Evolutionary conservation across 495 filamentous ascomycete genomes (phyloP), one percentile per base, ranked within the genome.

Genomic region (Bryoglossum gracile): DNA sequence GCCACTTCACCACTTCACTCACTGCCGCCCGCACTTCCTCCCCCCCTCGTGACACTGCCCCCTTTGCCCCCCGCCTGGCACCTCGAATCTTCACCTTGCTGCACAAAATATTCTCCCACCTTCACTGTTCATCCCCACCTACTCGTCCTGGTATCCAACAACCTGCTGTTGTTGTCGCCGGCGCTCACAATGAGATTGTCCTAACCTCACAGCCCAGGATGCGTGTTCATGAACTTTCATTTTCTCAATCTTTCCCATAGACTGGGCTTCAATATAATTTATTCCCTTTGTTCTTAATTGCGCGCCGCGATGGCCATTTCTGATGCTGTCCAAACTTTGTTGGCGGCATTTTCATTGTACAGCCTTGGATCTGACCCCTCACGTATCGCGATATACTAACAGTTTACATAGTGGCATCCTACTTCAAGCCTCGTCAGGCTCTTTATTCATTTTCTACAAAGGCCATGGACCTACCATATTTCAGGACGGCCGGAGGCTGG

Each of bases 401-500:
- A 11, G 8, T 6, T 30, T 39, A 14, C n/a, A 56, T 43, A 75
- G 72, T 60, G 75, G 75, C 34, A 70, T 73, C 36, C 62, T 76
- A 22, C 64, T 75, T 44, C 72, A 75, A 53, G 70, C 72, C 51
- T 72, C 75, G 36, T 67, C 71, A 33, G 69, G 68, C 41, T 69
- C 69, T 24, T 59, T 75, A 60, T 65, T 75, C 63, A 65, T 76
- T 56, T 72, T 69, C 56, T 59, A 65, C 55, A 72, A 67, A 47
- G 71, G 71, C 47, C 65, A 73, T 68, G 73, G 68, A 47, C 61
- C 66, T 32, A 50, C 68, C 19, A 60, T 74, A 41, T 70, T 75
- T 56, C 62, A 69, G 66, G 74, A 78, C 69, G 70, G 74, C 71
- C 69, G 67, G 75, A 78, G 75, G 75, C 75, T 78, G 75, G 75